Conservation (phyloP, 2,329 filamentous ascomycete genomes). For the Colletotrichum sp. region DNA sequence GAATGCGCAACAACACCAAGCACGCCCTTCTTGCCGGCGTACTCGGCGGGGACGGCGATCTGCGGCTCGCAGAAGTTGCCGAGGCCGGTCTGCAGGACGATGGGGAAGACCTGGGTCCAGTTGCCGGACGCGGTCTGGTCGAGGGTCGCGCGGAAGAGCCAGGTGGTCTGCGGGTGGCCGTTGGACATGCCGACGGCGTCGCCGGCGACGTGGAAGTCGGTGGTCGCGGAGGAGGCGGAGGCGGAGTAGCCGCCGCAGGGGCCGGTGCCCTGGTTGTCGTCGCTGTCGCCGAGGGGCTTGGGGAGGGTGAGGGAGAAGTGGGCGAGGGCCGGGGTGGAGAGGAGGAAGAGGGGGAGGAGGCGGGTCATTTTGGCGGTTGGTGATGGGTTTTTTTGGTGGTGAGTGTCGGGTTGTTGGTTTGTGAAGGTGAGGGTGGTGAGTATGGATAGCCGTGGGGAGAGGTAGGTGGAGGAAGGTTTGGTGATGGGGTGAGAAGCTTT, state of each 20-base stretch:
- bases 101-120: slow-evolving; percentile 61
- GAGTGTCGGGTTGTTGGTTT: background rate
- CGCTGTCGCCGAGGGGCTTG: slow-evolving; percentile 49
- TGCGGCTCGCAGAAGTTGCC: slow-evolving; percentile 59
- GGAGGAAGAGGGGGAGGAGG: slow-evolving; percentile 37
- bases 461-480: background rate
- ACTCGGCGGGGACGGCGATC: slow-evolving; percentile 52
- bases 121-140: slow-evolving; percentile 50
- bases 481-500: background rate
- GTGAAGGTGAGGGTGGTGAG: background rate
- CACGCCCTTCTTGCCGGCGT: slow-evolving; percentile 60
- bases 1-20: slow-evolving; percentile 57
- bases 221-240: slow-evolving; percentile 43
- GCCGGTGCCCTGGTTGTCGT: slow-evolving; percentile 45
- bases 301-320: slow-evolving; percentile 62
- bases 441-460: background rate
- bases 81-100: slow-evolving; percentile 58
- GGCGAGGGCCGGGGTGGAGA: slow-evolving; percentile 47
- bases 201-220: slow-evolving; percentile 63
- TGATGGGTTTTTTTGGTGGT: background rate
- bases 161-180: slow-evolving; percentile 58
- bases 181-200: slow-evolving; percentile 54
- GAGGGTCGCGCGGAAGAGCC: slow-evolving; percentile 63
- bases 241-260: slow-evolving; percentile 63
- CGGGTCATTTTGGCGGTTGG: slow-evolving; percentile 18